Evolutionary conservation across 805 yeast species (phyloP).

Genomic region (Metschnikowia chrysomelidarum): DNA sequence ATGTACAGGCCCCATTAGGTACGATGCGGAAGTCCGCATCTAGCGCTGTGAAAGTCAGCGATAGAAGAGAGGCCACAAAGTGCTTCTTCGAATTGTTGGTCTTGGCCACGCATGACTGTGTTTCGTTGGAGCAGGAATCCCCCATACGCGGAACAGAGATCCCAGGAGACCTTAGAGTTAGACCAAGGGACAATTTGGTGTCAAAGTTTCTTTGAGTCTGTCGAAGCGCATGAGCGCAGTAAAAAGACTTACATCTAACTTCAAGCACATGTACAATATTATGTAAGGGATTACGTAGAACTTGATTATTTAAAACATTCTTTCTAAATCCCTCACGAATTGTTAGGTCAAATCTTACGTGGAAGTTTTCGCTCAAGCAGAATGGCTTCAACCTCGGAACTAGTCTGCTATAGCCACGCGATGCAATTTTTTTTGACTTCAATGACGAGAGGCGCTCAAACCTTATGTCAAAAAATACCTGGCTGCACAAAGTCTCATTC

Average conservation of each 20-base stretch:
- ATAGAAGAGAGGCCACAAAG: conserved; percentile 60
- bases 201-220: conserved; percentile 18
- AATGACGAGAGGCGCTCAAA: no score
- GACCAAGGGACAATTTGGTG: conserved; percentile 41
- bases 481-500: no score
- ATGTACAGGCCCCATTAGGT: conserved; percentile 23
- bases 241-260: not conserved
- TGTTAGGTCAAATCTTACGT: no score
- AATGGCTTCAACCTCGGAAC: no score
- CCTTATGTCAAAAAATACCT: no score
- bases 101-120: conserved; percentile 72
- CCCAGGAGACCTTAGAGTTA: conserved; percentile 59
- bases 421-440: no score
- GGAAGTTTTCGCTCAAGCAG: no score
- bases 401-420: no score
- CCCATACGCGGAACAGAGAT: conserved; percentile 27
- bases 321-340: no score
- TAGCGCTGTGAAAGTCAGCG: conserved; percentile 27
- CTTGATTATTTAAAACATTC: no score
- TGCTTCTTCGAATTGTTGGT: conserved; percentile 82
- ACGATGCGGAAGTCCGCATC: conserved; percentile 13
- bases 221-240: not conserved
- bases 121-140: conserved; percentile 57
- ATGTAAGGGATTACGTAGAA: no score
- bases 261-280: not conserved